A percentile compares a stretch with the other conserved stretches of the same genome.
These are phyloP conservation scores for Paecilomyces sp. DNA, from an alignment of 2,329 filamentous ascomycete species.

Conservation along the genomic window DNA sequence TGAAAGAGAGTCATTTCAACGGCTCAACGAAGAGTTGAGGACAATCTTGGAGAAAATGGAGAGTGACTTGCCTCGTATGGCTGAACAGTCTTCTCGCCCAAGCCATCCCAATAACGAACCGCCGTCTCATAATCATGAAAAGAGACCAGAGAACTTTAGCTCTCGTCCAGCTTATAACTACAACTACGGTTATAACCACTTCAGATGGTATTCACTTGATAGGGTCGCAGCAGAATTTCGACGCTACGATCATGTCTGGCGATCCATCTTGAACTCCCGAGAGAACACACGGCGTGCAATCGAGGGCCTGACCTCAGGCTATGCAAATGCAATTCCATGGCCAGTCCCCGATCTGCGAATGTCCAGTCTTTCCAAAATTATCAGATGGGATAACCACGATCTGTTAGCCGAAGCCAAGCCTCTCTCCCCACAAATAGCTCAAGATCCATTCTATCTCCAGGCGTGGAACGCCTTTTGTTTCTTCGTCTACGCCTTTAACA, in stretches of 20 bases:
- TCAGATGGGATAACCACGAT: not conserved
- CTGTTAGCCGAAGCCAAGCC: not conserved
- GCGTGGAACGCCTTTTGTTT: conserved; percentile 12
- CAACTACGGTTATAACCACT: not conserved
- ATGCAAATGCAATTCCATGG: not conserved
- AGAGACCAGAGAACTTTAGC: not conserved
- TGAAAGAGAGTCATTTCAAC: conserved; percentile 5
- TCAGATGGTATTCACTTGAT: not conserved
- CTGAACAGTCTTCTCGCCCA: not conserved
- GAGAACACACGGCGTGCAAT: not conserved
- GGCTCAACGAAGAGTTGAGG: not conserved
- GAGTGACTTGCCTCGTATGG: not conserved
- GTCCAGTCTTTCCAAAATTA: not conserved
- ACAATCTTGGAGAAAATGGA: not conserved
- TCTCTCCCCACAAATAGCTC: conserved; percentile 3
- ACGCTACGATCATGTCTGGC: not conserved
- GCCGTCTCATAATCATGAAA: not conserved
- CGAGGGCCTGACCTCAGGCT: not conserved
- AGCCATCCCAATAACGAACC: not conserved
- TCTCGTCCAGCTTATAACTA: not conserved
- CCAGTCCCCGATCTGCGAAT: conserved; percentile 1
- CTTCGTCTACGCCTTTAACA: conserved; percentile 6
- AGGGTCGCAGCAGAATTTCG: not conserved
- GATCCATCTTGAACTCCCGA: not conserved
- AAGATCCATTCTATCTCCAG: conserved; percentile 5